Base-by-base conservation (phyloP, 257 asterid genomes). In the Buddleja alternifolia region DNA sequence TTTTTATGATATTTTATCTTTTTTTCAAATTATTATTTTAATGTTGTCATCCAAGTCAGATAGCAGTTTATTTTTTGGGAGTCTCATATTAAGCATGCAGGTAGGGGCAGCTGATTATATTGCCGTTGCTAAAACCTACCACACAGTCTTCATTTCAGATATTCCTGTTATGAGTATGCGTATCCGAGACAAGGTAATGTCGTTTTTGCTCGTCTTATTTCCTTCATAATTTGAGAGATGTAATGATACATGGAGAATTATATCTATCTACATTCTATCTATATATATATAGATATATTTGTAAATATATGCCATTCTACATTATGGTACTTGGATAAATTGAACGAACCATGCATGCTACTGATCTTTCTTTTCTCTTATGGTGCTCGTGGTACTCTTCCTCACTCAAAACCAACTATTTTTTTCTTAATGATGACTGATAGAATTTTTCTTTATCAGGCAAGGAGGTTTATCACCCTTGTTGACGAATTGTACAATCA, bases 61-160 rank as follows among this genome's bases (percentile, higher is more conserved):
- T 24, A 10, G 20, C 46, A 7, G 25, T 51, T 56, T 15, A 8
- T 34, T 53, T 19, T 17, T 19, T 54, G 75, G 40, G 32, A 42
- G 47, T 60, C 62, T 73, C 53, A 39, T 51, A 16, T 50, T 69
- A 56, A 68, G 65, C 60, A 45, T 82, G 78, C 86, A 93, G 99
- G 80, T 88, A 23, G 99, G 99, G 65, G 99, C 99, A 32, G 97
- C 99, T 60, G 99, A 93, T 82, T 93, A 90, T 72, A 93, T 93
- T 62, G 91, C 99, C 52, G 73, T 93, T 64, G 93, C 97, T 59
- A 86, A 85, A 80, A 77, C 69, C 58, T 93, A 77, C 77, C 99
- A 93, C 86, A 90, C 96, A 2, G 83, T 93, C 73, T 93, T 93
- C 83, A 83, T 93, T 64, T 68, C 95, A 64, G 88, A 88, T 78